Evolutionary conservation across 805 yeast genomes (phyloP).

Genomic region (Saccharomycopsis sp.): DNA sequence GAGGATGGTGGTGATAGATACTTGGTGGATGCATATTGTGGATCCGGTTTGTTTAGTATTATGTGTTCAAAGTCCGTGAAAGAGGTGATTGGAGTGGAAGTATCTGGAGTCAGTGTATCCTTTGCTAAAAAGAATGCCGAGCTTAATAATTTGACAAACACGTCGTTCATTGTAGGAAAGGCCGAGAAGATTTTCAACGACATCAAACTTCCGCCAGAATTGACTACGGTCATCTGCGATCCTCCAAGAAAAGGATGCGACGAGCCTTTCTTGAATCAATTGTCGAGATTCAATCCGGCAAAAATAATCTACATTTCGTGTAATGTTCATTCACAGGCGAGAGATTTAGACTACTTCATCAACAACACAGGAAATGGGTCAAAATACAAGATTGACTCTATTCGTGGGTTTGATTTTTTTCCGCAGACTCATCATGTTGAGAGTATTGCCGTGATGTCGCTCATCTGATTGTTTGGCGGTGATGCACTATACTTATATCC

Average conservation of each 20-base stretch:
- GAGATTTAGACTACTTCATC: conserved; percentile 82
- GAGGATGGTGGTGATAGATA: conserved; percentile 49
- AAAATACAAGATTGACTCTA: conserved; percentile 65
- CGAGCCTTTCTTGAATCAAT: conserved; percentile 75
- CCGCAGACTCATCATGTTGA: conserved; percentile 94
- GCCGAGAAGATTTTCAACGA: conserved; percentile 84
- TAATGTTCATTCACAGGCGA: conserved; percentile 95
- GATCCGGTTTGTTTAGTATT: conserved; percentile 88
- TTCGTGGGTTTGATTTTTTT: conserved; percentile 94
- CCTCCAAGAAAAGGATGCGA: conserved; percentile 99
- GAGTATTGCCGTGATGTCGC: conserved; percentile 60
- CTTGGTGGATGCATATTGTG: conserved; percentile 93
- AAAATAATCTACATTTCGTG: conserved; percentile 92
- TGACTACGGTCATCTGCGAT: conserved; percentile 87
- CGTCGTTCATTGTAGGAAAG: conserved; percentile 82
- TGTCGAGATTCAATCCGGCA: conserved; percentile 76
- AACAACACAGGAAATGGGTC: conserved; percentile 55
- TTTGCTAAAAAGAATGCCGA: conserved; percentile 81
- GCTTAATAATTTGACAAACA: conserved; percentile 67
- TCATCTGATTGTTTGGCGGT: too few relatives aligned
- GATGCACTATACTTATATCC: too few relatives aligned
- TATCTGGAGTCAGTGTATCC: conserved; percentile 81
- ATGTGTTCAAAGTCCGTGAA: conserved; percentile 79
- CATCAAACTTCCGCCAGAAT: conserved; percentile 64
- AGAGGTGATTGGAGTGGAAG: conserved; percentile 87